Evolutionary conservation across 2,329 filamentous ascomycete genomes (phyloP).

Genomic region (Fusarium sp.): DNA sequence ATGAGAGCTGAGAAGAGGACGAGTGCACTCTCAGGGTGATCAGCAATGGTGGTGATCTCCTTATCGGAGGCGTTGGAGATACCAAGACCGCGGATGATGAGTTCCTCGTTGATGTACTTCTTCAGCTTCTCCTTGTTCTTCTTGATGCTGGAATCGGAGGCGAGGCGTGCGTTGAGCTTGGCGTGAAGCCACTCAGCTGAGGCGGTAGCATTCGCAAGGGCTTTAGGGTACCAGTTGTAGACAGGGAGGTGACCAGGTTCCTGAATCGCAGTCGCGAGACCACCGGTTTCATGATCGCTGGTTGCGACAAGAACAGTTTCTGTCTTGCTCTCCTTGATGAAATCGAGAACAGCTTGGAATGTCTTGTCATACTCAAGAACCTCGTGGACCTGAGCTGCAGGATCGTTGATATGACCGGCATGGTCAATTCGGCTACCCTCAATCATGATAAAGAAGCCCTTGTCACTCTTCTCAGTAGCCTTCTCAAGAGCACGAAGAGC

Average conservation of each 20-base stretch:
- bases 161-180: constrained; percentile 71
- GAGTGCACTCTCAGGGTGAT: constrained; percentile 65
- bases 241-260: constrained; percentile 64
- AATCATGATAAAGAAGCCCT: constrained; percentile 99
- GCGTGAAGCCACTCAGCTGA: constrained; percentile 78
- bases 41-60: constrained; percentile 76
- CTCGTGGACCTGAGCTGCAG: constrained; percentile 86
- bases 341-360: constrained; percentile 85
- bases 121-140: constrained; percentile 58
- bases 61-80: constrained; percentile 77
- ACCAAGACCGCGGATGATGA: constrained; percentile 79
- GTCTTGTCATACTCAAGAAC: constrained; percentile 94
- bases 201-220: constrained; percentile 80
- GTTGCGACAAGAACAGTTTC: constrained; percentile 88
- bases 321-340: constrained; percentile 78
- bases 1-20: constrained; percentile 84
- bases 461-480: constrained; percentile 84
- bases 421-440: constrained; percentile 97
- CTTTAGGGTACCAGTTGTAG: constrained; percentile 83
- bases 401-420: constrained; percentile 87
- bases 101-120: constrained; percentile 74
- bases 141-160: constrained; percentile 48
- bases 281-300: constrained; percentile 96
- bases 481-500: constrained; percentile 83
- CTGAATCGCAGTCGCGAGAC: constrained; percentile 82